These are phyloP conservation scores for Stenogyne calaminthoides DNA, from an alignment of 305 asterid genomes.

Conservation along the genomic window DNA sequence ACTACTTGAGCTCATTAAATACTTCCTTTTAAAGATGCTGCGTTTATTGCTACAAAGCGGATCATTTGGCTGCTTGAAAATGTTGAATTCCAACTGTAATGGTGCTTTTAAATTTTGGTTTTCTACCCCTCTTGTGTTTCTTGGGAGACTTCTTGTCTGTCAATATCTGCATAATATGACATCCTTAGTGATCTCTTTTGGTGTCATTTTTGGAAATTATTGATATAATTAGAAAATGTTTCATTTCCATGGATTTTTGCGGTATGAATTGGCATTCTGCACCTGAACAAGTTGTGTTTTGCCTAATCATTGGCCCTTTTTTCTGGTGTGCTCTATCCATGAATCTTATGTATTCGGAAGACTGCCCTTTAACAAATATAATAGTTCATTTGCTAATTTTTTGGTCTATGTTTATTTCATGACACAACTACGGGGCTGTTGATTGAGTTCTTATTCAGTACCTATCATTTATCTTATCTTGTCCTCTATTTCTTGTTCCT, in stretches of 20 bases:
- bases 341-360: neutral
- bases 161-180: neutral
- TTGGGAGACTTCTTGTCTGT: conserved; percentile 13
- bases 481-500: conserved; percentile 7
- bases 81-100: neutral
- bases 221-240: neutral
- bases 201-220: conserved; percentile 10
- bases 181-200: conserved; percentile 11
- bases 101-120: neutral
- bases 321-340: neutral
- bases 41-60: too few species aligned
- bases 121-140: conserved; percentile 5
- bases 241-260: neutral
- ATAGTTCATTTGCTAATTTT: neutral
- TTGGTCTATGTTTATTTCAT: conserved; percentile 8
- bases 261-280: neutral
- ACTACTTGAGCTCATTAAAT: conserved; percentile 20
- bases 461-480: conserved; percentile 3
- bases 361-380: neutral
- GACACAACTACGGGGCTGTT: neutral
- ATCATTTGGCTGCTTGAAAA: conserved; percentile 21
- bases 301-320: neutral
- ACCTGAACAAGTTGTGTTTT: conserved; percentile 2
- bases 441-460: neutral
- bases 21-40: neutral